Percentiles rank a stretch among this genome's conserved stretches.
Evolutionary conservation across 2,329 filamentous ascomycete genomes (phyloP).

Genomic region (Aschersonia sp.): DNA sequence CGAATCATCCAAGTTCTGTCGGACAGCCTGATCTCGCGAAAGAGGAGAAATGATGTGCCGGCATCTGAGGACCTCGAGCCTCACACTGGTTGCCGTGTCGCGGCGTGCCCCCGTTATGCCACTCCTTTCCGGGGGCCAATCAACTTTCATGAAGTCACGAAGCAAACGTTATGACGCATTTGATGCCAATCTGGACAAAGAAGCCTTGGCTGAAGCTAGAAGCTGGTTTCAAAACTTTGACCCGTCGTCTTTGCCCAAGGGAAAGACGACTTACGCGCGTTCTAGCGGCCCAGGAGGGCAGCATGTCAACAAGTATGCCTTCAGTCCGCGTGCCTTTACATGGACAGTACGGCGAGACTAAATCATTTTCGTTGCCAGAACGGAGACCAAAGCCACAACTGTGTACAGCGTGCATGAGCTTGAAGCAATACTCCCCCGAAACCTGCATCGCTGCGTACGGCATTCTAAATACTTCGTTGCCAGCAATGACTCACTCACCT

Average conservation of each 20-base stretch:
- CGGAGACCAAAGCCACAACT: conserved; percentile 44
- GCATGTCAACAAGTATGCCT: conserved; percentile 46
- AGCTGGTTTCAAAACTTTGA: conserved; percentile 34
- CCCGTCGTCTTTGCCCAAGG: conserved; percentile 29
- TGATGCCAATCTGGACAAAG: conserved; percentile 33
- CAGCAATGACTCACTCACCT: conserved; percentile 34
- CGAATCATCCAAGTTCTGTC: too few species aligned
- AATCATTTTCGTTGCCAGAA: conserved; percentile 25
- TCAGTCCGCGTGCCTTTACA: not conserved
- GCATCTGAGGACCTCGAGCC: too few species aligned
- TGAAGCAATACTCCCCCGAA: conserved; percentile 26
- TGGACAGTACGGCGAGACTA: not conserved
- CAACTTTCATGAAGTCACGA: conserved; percentile 3
- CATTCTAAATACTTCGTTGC: conserved; percentile 38
- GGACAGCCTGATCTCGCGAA: too few species aligned
- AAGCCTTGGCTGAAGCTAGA: conserved; percentile 34
- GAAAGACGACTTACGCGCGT: conserved; percentile 38
- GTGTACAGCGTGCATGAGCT: conserved; percentile 35
- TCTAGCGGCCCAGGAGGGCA: conserved; percentile 48
- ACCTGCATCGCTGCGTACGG: conserved; percentile 32
- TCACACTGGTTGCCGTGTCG: too few species aligned
- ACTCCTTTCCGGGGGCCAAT: too few species aligned
- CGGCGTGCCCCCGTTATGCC: too few species aligned
- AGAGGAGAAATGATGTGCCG: too few species aligned
- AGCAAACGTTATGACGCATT: conserved; percentile 30